Evolutionary conservation across 2,329 filamentous ascomycete genomes (phyloP), one percentile per base, ranked within the genome.

Genomic region (Cryphonectria naterciae): DNA sequence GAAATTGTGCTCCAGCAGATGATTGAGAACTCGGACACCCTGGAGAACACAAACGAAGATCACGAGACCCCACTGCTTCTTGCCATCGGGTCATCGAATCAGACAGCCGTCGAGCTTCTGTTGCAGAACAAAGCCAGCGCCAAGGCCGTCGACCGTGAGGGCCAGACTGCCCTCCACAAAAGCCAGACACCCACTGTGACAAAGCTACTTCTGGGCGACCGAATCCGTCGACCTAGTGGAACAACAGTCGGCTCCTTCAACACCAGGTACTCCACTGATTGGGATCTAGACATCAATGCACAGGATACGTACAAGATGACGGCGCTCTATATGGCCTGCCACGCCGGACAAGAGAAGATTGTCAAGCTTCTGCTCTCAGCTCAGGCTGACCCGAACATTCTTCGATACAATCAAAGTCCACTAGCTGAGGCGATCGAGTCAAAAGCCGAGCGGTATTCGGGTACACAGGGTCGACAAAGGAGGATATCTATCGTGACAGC

Each of bases 251-350:
- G 43, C 46, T 35, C 28, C 19, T 4, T 22, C 32, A 41, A 10
- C 58, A 54, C 35, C 22, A 43, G 46, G 15, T 19, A 60, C 0
- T 49, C 11, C 22, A 43, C 67, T 8, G 63, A 56, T 17, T 43
- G 69, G n/a, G 68, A 65, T 46, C 49, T 68, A 28, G 68, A 70
- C 49, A 61, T 72, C 49, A 25, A 72, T 64, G 70, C 70, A 4
- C 70, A 70, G 19, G 68, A 72, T 28, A 58, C 39, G 13, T 46
- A 60, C 41, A 58, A 58, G 49, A 62, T 39, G 41, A 72, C 70
- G 7, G 58, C 70, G 0, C 68, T 72, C 6, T 72, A 63, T 28
- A 39, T 41, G 7, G 70, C 70, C 2, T 72, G 70, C 49, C n/a
- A n/a, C 2, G 46, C 61, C 13, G 70, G 70, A 13, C 32, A 49